These are phyloP conservation scores for Exophiala spinifera DNA, from an alignment of 2,329 filamentous ascomycete species.

Conservation along the genomic window DNA sequence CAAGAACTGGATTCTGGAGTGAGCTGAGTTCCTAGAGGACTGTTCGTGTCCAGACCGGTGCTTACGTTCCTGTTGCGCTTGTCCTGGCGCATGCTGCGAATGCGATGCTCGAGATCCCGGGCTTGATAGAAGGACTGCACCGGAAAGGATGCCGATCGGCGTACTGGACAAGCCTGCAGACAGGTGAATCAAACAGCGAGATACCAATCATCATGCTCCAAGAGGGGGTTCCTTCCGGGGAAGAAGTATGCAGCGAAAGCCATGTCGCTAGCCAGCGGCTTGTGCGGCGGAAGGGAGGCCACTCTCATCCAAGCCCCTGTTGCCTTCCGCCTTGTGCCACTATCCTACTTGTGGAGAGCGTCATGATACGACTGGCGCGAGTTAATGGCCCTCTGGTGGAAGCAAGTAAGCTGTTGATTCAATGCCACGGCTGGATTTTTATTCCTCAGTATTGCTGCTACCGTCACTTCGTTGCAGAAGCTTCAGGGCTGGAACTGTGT, in stretches of 20 bases:
- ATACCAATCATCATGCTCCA: not conserved
- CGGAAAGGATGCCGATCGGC: not conserved
- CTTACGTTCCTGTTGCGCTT: not conserved
- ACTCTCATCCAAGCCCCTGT: not conserved
- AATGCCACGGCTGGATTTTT: not conserved
- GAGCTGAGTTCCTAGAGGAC: not conserved
- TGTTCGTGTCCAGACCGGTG: not conserved
- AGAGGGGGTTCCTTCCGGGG: not conserved
- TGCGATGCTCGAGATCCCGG: not conserved
- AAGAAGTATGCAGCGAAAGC: not conserved
- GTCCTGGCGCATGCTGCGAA: not conserved
- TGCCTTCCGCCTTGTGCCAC: not conserved
- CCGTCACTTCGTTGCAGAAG: no score
- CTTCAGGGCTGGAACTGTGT: no score
- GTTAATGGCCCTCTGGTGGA: not conserved
- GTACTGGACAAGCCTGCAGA: not conserved
- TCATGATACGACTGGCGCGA: not conserved
- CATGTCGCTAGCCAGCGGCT: conserved; percentile 1
- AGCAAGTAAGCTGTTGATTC: not conserved
- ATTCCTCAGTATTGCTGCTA: no score
- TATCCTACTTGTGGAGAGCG: not conserved
- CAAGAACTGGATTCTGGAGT: conserved; percentile 1
- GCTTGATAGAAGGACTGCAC: not conserved
- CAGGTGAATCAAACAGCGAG: not conserved
- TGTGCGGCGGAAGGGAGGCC: not conserved